Evolutionary conservation across 345 rosid genomes (phyloP), one percentile per base, ranked within the genome.

Genomic region (Trapa bicornis): DNA sequence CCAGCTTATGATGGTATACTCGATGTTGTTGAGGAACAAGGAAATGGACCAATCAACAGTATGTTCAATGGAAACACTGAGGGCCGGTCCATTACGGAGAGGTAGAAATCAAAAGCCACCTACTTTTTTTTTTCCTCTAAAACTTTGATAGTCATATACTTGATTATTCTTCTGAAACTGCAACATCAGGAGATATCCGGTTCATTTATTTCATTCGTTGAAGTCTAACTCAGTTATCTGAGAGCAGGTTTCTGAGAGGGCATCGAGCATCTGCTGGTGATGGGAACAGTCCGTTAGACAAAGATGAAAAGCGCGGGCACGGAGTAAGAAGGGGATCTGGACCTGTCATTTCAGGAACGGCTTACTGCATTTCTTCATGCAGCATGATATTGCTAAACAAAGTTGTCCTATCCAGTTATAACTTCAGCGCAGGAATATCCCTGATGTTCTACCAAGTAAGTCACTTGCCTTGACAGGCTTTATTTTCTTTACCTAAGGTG

Each of bases 361-460:
- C 97, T 70, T 92, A 92, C 75, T 92, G 98, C 65, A 50, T 92
- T 66, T 88, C 98, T 74, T 88, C 98, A 10, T 88, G 98, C 78
- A 75, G 97, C 71, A 92, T 92, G 98, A 92, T 88, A 42, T 62
- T 93, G 74, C 76, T 93, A 71, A 92, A 93, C 71, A 93, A 93
- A 79, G 68, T 87, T 72, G 88, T 87, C 71, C 88, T 93, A 65
- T 89, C 97, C 9, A 77, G 79, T 75, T 93, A 80, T 64, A 78
- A 90, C 61, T 93, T 93, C 65, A 80, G 79, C 41, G 98, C 97
- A 0, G 96, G 86, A 70, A 78, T 88, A 71, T 87, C 96, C 29
- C 73, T 93, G 71, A 85, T 93, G 97, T 75, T 93, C 37, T 93
- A 90, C 83, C 98, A 93, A 80, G 98, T 93, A 84, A 37, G 81